Evolutionary conservation across 768 basidiomycete genomes (phyloP).

Genomic region (Sistotremastrum niveocremeum): DNA sequence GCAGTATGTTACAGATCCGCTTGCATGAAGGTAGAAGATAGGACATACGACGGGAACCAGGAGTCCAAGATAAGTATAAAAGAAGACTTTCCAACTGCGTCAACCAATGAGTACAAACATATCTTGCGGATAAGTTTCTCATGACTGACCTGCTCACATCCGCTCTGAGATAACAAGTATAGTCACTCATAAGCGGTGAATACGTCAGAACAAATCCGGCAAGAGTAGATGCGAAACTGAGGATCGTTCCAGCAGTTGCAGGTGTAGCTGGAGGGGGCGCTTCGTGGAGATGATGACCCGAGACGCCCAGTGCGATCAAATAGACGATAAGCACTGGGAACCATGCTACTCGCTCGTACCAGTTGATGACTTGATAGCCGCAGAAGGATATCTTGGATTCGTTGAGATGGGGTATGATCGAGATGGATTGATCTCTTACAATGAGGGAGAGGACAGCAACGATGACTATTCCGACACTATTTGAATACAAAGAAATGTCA

Average conservation of each 20-base stretch:
- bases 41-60: conserved; percentile 42
- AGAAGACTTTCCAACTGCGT: conserved; percentile 43
- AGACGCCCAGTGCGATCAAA: conserved; percentile 56
- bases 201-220: conserved; percentile 65
- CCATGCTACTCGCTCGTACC: conserved; percentile 69
- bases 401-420: not conserved
- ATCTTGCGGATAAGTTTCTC: no score
- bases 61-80: conserved; percentile 53
- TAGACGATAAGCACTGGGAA: conserved; percentile 66
- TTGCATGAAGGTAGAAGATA: conserved; percentile 12
- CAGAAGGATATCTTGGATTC: conserved; percentile 43
- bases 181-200: conserved; percentile 52
- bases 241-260: conserved; percentile 36
- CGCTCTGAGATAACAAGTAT: conserved; percentile 54
- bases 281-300: conserved; percentile 51
- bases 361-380: conserved; percentile 48
- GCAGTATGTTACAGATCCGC: conserved; percentile 1
- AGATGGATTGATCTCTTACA: conserved; percentile 12
- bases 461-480: conserved; percentile 71
- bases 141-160: conserved; percentile 38
- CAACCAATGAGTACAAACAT: conserved; percentile 4
- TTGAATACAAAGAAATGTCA: not conserved
- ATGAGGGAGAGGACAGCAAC: conserved; percentile 55
- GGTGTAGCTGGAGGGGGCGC: conserved; percentile 31
- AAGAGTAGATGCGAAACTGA: conserved; percentile 56